A percentile compares a stretch with the other conserved stretches of the same genome.
phyloP scores from a whole-genome alignment of 2,329 filamentous ascomycete genomes.

The Trichoderma hamatum region DNA sequence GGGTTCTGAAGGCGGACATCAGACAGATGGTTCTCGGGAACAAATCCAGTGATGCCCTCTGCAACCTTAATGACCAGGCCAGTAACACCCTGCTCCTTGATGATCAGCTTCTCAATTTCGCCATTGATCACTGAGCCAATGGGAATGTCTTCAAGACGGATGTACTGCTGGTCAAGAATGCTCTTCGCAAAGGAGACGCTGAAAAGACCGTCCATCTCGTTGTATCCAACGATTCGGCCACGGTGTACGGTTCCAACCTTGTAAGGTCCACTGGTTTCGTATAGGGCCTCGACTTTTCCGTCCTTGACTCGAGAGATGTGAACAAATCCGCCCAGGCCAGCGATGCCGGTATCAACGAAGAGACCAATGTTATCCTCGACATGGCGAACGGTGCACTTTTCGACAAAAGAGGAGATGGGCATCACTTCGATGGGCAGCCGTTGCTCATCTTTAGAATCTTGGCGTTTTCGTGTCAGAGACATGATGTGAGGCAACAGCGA shows the following conservation, averaged over 20 bases:
- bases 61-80: conserved; percentile 83
- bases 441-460: conserved; percentile 42
- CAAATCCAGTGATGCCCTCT: conserved; percentile 85
- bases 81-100: conserved; percentile 75
- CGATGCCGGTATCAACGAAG: conserved; percentile 69
- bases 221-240: conserved; percentile 84
- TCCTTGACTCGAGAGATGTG: conserved; percentile 94
- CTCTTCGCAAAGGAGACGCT: conserved; percentile 81
- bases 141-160: conserved; percentile 88
- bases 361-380: conserved; percentile 81
- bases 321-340: conserved; percentile 79
- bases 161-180: conserved; percentile 82
- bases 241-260: conserved; percentile 77
- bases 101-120: conserved; percentile 80
- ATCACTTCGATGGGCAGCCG: conserved; percentile 60
- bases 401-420: conserved; percentile 73
- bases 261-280: conserved; percentile 75
- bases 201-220: conserved; percentile 81
- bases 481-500: conserved; percentile 86
- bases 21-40: conserved; percentile 84
- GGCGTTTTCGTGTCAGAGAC: conserved; percentile 57
- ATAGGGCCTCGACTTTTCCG: conserved; percentile 81
- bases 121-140: conserved; percentile 80
- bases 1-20: conserved; percentile 88
- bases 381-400: conserved; percentile 76